Evolutionary conservation across 2,329 filamentous ascomycete species (phyloP), one percentile per base, ranked within the genome.

Genomic region (Calonectria honghensis): DNA sequence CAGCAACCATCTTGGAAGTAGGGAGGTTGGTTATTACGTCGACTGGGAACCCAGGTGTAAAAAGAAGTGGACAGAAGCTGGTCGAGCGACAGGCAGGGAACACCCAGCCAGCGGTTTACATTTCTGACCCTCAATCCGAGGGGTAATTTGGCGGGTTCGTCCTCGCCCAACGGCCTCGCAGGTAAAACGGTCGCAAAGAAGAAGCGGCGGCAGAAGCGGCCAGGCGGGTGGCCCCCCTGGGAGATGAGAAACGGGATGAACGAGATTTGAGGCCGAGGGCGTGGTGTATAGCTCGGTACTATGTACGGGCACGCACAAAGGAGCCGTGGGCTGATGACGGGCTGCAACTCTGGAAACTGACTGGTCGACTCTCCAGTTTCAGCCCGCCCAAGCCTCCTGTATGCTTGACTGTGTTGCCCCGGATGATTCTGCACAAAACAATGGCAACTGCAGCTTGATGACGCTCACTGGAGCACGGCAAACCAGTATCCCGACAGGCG

Each of bases 11-110:
- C 45, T 48, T 48, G 68, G 59, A 64, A 68, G 68, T 59, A 61
- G 50, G 29, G 57, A 54, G 65, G 66, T 11, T 27, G 59, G 48
- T 16, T 35, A 41, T 39, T 57, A 59, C 41, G 7, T 70, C n/a
- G 61, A 61, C 52, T 61, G 52, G 70, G 66, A 63, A 69, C 61
- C 70, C 45, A 61, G 35, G 39, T 63, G 74, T 71, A 70, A 27
- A 72, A 20, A 70, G 48, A 48, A 73, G 54, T 63, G 37, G 27
- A 50, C 37, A n/a, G 64, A 73, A 67, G 63, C 45, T 59, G 54
- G 63, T 29, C 48, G 70, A 45, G 64, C 75, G 73, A 79, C 76
- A 81, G 63, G 75, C 79, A 80, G 79, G 79, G 79, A 75, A 80
- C 61, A 73, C 79, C 79, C 50, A 76, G 78, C 64, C 72, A 76